A percentile compares a stretch with the other conserved stretches of the same genome.
These are phyloP conservation scores for Phaffia rhodozyma DNA, from an alignment of 1,284 basidiomycete species.

Conservation along the genomic window DNA sequence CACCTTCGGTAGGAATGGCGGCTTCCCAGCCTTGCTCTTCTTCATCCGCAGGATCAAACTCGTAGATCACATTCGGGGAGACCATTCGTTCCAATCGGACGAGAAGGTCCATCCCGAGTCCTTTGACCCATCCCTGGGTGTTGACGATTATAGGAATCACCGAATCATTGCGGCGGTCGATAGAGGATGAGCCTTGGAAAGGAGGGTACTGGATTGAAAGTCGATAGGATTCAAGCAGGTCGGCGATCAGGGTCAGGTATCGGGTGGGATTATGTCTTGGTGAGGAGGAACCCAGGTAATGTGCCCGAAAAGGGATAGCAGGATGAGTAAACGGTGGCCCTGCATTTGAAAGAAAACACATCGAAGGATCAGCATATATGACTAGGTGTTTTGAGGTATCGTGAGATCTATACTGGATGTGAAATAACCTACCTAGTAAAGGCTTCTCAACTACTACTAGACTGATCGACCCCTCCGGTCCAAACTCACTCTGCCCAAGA, in stretches of 20 bases:
- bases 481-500: slow-evolving; percentile 87
- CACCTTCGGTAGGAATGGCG: slow-evolving; percentile 17
- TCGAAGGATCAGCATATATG: background rate
- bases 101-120: slow-evolving; percentile 74
- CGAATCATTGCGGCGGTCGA: slow-evolving; percentile 1
- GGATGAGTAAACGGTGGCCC: slow-evolving; percentile 79
- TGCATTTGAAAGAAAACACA: slow-evolving; percentile 27
- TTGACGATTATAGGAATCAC: slow-evolving; percentile 70
- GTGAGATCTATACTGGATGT: background rate
- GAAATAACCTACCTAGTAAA: slow-evolving; percentile 48
- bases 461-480: slow-evolving; percentile 70
- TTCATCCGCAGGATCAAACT: slow-evolving; percentile 33
- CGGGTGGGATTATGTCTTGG: slow-evolving; percentile 67
- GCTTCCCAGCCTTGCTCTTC: slow-evolving; percentile 15
- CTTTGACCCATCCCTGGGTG: slow-evolving; percentile 94
- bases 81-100: slow-evolving; percentile 54
- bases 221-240: slow-evolving; percentile 57
- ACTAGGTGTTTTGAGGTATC: background rate
- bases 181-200: slow-evolving; percentile 41
- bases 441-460: slow-evolving; percentile 58
- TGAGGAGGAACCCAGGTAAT: slow-evolving; percentile 69
- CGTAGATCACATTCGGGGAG: slow-evolving; percentile 54
- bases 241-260: slow-evolving; percentile 58
- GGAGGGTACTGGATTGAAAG: slow-evolving; percentile 50
- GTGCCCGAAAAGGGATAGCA: slow-evolving; percentile 55